Evolutionary conservation across 768 basidiomycete species (phyloP).

Genomic region (Crucibulum laeve): DNA sequence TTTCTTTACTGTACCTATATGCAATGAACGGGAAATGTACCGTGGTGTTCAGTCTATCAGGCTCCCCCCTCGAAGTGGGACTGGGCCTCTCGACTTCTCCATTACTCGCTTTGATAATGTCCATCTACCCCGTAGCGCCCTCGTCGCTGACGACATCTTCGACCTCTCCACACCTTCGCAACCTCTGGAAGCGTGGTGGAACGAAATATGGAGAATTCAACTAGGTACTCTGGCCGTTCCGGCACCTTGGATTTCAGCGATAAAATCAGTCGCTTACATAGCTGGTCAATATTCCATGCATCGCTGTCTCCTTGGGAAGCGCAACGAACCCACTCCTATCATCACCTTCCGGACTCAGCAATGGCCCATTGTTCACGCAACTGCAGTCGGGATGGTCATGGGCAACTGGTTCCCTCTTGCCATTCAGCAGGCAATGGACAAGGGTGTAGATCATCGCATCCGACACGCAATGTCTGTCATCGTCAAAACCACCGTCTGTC

Average conservation of each 20-base stretch:
- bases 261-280: slow-evolving; percentile 51
- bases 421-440: slow-evolving; percentile 31
- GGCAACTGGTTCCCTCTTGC: slow-evolving; percentile 39
- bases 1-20: slow-evolving; percentile 53
- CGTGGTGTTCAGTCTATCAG: slow-evolving; percentile 45
- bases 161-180: slow-evolving; percentile 33
- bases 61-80: slow-evolving; percentile 48
- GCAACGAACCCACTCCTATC: slow-evolving; percentile 41
- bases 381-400: slow-evolving; percentile 49
- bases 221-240: slow-evolving; percentile 50
- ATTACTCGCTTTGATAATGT: slow-evolving; percentile 55
- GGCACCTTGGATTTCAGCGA: slow-evolving; percentile 44
- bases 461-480: slow-evolving; percentile 54
- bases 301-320: slow-evolving; percentile 43
- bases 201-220: slow-evolving; percentile 51
- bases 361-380: slow-evolving; percentile 50
- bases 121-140: slow-evolving; percentile 41
- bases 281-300: slow-evolving; percentile 56
- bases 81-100: slow-evolving; percentile 51
- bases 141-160: slow-evolving; percentile 40
- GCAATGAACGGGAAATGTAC: slow-evolving; percentile 49
- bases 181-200: slow-evolving; percentile 49
- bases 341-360: slow-evolving; percentile 64
- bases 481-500: slow-evolving; percentile 49
- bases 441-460: slow-evolving; percentile 37